Percentiles rank a stretch among this genome's conserved stretches.
phyloP scores from a whole-genome alignment of 768 basidiomycete species.

The Gymnopilus junonius region DNA sequence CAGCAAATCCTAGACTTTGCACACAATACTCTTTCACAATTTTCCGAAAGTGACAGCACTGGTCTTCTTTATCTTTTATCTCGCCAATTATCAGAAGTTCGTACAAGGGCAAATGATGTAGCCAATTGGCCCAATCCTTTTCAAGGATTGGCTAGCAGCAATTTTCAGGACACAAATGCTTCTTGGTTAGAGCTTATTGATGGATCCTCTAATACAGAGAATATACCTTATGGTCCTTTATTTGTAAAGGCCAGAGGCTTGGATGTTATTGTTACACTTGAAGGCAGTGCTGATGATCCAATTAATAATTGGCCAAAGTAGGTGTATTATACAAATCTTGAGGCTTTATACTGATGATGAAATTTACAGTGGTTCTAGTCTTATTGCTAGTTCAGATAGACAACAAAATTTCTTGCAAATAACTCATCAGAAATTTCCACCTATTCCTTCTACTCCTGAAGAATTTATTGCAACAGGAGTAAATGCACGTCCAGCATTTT shows the following conservation, averaged over 20 bases:
- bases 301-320: conserved; percentile 70
- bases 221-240: conserved; percentile 72
- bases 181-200: conserved; percentile 69
- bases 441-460: conserved; percentile 54
- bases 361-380: conserved; percentile 53
- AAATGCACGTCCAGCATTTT: conserved; percentile 74
- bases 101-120: conserved; percentile 59
- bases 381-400: conserved; percentile 47
- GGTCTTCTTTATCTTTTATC: conserved; percentile 53
- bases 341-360: not conserved
- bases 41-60: conserved; percentile 37
- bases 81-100: conserved; percentile 50
- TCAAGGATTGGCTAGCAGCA: conserved; percentile 47
- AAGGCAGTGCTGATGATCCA: conserved; percentile 62
- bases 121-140: conserved; percentile 76
- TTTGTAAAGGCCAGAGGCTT: conserved; percentile 70
- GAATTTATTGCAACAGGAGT: conserved; percentile 64
- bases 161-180: conserved; percentile 57
- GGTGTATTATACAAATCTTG: conserved; percentile 18
- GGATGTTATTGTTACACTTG: conserved; percentile 79
- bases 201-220: conserved; percentile 71
- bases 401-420: conserved; percentile 46
- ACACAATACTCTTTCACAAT: conserved; percentile 43
- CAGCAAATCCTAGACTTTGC: conserved; percentile 57
- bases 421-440: conserved; percentile 67